Percentiles rank a stretch among this genome's conserved stretches.
Conservation (phyloP, 208 protist species). For the Trypanosoma brucei region DNA sequence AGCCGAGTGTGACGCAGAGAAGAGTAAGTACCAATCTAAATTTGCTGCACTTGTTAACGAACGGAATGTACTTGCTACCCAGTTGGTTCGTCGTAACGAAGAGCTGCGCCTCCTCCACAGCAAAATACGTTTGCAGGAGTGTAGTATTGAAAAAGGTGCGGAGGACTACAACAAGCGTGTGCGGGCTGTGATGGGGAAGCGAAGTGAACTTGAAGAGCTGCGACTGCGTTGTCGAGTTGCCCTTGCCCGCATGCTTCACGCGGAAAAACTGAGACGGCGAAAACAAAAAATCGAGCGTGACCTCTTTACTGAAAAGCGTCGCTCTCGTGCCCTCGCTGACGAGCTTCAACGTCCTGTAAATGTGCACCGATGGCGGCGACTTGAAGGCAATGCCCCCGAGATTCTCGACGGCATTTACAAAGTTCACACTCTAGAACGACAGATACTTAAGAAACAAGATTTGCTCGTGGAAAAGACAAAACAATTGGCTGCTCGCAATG, state of each 20-base stretch:
- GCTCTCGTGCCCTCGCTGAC: slow-evolving; percentile 92
- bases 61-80: slow-evolving; percentile 94
- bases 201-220: slow-evolving; percentile 89
- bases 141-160: slow-evolving; percentile 92
- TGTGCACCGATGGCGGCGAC: slow-evolving; percentile 96
- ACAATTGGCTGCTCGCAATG: slow-evolving; percentile 86
- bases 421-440: slow-evolving; percentile 96
- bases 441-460: slow-evolving; percentile 94
- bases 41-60: slow-evolving; percentile 93
- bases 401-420: slow-evolving; percentile 96
- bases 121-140: slow-evolving; percentile 96
- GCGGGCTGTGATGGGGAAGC: slow-evolving; percentile 84
- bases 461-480: slow-evolving; percentile 89
- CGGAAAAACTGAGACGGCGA: slow-evolving; percentile 87
- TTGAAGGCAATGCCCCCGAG: slow-evolving; percentile 94
- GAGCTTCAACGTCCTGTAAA: slow-evolving; percentile 97
- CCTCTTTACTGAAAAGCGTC: slow-evolving; percentile 88
- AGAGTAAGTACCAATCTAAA: slow-evolving; percentile 87
- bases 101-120: slow-evolving; percentile 96
- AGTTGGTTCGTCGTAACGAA: slow-evolving; percentile 97
- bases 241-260: slow-evolving; percentile 65
- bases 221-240: slow-evolving; percentile 88
- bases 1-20: slow-evolving; percentile 90
- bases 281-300: slow-evolving; percentile 86
- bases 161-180: slow-evolving; percentile 90